Evolutionary conservation across 495 filamentous ascomycete species (phyloP).

Genomic region (Penicillium manginii): DNA sequence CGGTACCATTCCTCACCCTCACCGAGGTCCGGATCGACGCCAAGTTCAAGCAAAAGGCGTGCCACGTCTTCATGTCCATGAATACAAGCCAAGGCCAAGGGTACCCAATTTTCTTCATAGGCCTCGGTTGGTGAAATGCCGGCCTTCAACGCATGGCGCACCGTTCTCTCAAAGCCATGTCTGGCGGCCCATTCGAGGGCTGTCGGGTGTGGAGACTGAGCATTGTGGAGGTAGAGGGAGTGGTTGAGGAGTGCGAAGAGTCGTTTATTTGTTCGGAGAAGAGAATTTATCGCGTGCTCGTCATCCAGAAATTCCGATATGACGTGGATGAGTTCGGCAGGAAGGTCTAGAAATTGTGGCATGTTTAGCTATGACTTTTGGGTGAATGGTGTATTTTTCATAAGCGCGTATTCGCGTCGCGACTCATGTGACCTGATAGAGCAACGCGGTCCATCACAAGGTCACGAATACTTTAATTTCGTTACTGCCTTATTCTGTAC

Average conservation of each 20-base stretch:
- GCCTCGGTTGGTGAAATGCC: not conserved
- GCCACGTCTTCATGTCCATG: conserved; percentile 8
- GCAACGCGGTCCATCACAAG: no score
- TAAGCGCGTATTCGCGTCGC: no score
- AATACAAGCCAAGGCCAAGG: not conserved
- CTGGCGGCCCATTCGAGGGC: conserved; percentile 9
- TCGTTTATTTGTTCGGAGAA: conserved; percentile 1
- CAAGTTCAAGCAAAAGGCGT: conserved; percentile 2
- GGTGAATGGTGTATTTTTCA: no score
- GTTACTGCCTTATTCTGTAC: no score
- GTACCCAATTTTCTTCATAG: not conserved
- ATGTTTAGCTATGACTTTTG: no score
- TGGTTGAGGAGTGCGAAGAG: conserved; percentile 3
- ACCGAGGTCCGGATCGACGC: conserved; percentile 1
- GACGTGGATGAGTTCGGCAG: not conserved
- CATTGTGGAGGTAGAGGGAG: conserved; percentile 2
- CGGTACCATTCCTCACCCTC: not conserved
- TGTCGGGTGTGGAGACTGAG: not conserved
- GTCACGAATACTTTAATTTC: no score
- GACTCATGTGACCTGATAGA: no score
- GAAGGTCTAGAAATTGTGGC: conserved; percentile 1
- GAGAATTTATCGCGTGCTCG: conserved; percentile 4
- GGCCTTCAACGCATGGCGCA: conserved; percentile 1
- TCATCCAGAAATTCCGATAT: conserved; percentile 1
- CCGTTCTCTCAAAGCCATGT: conserved; percentile 1